Evolutionary conservation across 2,329 filamentous ascomycete genomes (phyloP).

Genomic region (Beauveria asiatica): DNA sequence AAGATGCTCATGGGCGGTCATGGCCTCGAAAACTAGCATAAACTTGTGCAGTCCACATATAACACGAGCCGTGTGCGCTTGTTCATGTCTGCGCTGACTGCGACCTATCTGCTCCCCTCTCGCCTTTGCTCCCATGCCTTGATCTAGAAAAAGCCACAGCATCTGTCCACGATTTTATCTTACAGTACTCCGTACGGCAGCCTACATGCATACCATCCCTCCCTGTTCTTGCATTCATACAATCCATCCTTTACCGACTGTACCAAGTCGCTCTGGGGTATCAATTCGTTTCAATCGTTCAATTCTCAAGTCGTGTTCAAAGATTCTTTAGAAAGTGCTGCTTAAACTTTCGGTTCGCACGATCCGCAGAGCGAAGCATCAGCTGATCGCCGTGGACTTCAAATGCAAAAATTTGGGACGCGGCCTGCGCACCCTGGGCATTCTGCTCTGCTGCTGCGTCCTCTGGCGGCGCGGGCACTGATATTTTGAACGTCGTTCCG

Average conservation of each 20-base stretch:
- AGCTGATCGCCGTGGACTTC: constrained; percentile 87
- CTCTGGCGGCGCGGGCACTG: constrained; percentile 43
- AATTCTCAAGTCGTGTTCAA: constrained; percentile 28
- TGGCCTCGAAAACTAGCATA: too few relatives aligned
- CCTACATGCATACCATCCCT: background rate
- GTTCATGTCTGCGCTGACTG: too few relatives aligned
- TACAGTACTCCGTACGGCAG: background rate
- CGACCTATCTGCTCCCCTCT: background rate
- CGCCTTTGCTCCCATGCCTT: background rate
- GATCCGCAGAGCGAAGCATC: constrained; percentile 69
- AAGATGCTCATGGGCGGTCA: too few relatives aligned
- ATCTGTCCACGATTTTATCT: background rate
- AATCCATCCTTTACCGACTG: background rate
- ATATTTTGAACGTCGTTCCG: constrained; percentile 74
- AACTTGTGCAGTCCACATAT: background rate
- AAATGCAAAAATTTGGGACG: constrained; percentile 50
- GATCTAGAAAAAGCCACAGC: background rate
- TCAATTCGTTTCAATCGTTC: background rate
- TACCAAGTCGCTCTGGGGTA: background rate
- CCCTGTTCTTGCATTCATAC: background rate
- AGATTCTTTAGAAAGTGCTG: constrained; percentile 68
- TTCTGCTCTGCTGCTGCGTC: constrained; percentile 14
- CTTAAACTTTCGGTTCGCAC: constrained; percentile 89
- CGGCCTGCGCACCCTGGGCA: constrained; percentile 16
- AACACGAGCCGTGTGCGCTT: background rate